Base-by-base conservation (phyloP, 139 green algal species). In the Volvox africanus region DNA sequence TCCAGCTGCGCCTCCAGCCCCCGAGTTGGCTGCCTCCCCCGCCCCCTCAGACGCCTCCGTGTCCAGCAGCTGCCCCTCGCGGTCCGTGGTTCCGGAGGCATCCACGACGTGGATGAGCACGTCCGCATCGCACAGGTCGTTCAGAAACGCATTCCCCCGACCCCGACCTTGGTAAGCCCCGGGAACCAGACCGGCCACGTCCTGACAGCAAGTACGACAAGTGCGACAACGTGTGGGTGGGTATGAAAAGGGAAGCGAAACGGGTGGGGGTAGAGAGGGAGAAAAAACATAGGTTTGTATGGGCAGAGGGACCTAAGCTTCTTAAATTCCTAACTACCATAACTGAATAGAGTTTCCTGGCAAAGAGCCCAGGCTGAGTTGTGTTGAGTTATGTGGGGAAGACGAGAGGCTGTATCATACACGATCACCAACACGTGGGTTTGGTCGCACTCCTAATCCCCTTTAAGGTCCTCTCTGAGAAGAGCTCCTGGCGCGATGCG, bases 141-240 rank as follows among this genome's bases (percentile, higher is more conserved):
- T 94, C 35, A 96, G 92, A 86, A 96, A 96, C 28, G 92, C 91
- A 73, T 96, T 96, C 80, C 94, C 94, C 17, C 92, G 82, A 30
- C 94, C 94, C 3, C 86, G 80, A 30, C 94, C 94, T 89, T 92
- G 83, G 82, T 92, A 94, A 18, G 91, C 94, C 68, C 94, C 94
- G 32, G 93, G 93, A 24, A 96, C 94, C 78, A 96, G 86, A 2
- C 94, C 94, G 17, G 94, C 94, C 28, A 96, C 94, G 78, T 96
- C 94, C 86, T 93, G 78, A 1, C 19, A 5, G 0, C 28, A 50
- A 16, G 33, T 13, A 36, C 33, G 82, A 22, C 26, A 18, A 20
- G 30, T n/a, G n/a, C n/a, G n/a, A n/a, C n/a, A n/a, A n/a, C n/a
- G n/a, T n/a, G n/a, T n/a, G n/a, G n/a, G n/a, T n/a, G 35, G 0